Percentiles rank a stretch among this genome's conserved stretches.
Conservation (phyloP, 768 basidiomycete species). For the Sporobolomyces roseus region DNA sequence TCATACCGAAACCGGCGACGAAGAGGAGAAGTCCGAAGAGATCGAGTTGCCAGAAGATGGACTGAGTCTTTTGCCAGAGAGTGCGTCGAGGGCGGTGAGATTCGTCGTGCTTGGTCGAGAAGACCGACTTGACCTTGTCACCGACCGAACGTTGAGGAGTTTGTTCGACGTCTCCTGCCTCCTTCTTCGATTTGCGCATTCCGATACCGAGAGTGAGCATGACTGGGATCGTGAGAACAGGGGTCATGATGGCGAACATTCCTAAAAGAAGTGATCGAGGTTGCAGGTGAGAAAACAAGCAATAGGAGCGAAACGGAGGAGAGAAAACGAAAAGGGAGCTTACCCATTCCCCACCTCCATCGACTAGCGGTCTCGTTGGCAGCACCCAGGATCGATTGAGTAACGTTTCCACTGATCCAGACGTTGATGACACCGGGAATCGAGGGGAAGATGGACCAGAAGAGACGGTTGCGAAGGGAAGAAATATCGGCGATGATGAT, state of each 20-base stretch:
- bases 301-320: background rate
- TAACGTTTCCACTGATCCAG: conserved; percentile 45
- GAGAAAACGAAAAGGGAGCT: background rate
- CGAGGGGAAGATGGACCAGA: conserved; percentile 47
- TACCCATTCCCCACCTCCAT: conserved; percentile 38
- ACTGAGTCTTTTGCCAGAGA: conserved; percentile 14
- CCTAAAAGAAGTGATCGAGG: conserved; percentile 3
- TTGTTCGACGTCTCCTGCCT: background rate
- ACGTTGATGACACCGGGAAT: conserved; percentile 48
- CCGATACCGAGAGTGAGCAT: conserved; percentile 44
- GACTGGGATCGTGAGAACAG: conserved; percentile 46
- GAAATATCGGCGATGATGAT: conserved; percentile 43
- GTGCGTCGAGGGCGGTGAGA: background rate
- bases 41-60: conserved; percentile 48
- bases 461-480: conserved; percentile 38
- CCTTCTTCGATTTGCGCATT: conserved; percentile 20
- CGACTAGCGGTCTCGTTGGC: conserved; percentile 7
- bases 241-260: conserved; percentile 47
- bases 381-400: conserved; percentile 37
- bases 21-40: conserved; percentile 47
- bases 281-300: background rate
- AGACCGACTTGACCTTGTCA: conserved; percentile 4
- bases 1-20: conserved; percentile 45
- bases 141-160: background rate
- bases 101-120: background rate